Base-by-base conservation (phyloP, 352 stramenopile species). In the Elongisporangium anandrum region DNA sequence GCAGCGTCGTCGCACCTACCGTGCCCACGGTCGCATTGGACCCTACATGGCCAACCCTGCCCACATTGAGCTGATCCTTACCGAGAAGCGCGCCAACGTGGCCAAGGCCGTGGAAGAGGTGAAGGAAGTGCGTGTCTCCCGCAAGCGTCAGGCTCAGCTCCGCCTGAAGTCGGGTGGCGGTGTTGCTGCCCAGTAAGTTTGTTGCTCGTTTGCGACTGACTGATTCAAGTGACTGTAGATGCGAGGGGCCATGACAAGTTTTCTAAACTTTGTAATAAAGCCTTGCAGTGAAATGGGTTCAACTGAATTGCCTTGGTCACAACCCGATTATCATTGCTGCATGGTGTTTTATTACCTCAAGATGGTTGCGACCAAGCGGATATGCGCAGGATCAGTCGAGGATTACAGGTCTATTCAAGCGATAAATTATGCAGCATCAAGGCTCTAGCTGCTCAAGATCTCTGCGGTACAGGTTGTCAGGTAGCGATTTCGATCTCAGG, bases 31-130 rank as follows among this genome's bases (percentile, higher is more conserved):
- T 75, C 95, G 96, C 75, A 98, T 99, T 76, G 95, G 95, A 48
- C 96, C 98, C 62, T 99, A 99, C 90, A 98, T 99, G 89, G 96
- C 91, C 72, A 97, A 98, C 84, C 97, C 97, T 57, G 96, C 96
- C 48, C 97, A 99, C 88, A 98, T 99, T 77, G 97, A 99, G 92
- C 85, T 99, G 21, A 98, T 99, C 79, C 83, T 99, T 56, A 97
- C 91, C 56, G 96, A 99, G 82, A 98, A 98, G 80, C 72, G 79
- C 58, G 90, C 97, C 61, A 94, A 96, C 68, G 94, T 98, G 66
- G 85, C 80, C 67, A 97, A 98, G 83, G 90, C 83, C 57, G 87
- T 91, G 52, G 90, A 98, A 71, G 94, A 97, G 67, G 63, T 58
- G 56, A 92, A 94, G 80, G 73, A 76, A 54, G 65, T 74, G 68